Evolutionary conservation across 2,329 filamentous ascomycete species (phyloP).

Genomic region (Fusarium lateritium): DNA sequence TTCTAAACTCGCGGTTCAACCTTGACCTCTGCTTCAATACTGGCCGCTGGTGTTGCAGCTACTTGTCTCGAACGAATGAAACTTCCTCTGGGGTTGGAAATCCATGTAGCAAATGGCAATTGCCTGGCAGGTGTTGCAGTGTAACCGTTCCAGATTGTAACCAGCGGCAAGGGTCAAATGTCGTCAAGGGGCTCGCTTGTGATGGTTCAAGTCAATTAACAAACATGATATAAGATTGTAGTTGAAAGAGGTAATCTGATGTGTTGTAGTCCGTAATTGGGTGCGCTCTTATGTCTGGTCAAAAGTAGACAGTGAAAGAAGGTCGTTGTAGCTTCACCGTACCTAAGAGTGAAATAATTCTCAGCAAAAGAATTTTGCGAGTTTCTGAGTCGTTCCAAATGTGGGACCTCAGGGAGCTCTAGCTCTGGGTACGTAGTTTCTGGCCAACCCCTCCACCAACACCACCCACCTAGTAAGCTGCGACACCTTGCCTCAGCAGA

Average conservation of each 20-base stretch:
- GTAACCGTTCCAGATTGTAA: no score
- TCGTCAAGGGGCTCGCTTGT: background rate
- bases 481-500: conserved; percentile 27
- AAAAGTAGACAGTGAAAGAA: background rate
- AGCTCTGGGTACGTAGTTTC: conserved; percentile 25
- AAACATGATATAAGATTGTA: background rate
- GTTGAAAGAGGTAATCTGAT: background rate
- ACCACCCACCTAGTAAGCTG: conserved; percentile 22
- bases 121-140: no score
- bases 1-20: background rate
- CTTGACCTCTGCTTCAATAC: conserved; percentile 1
- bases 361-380: background rate
- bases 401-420: conserved; percentile 26
- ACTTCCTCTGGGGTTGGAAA: background rate
- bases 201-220: background rate
- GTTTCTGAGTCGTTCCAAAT: conserved; percentile 12
- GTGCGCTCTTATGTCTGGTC: background rate
- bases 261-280: background rate
- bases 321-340: background rate
- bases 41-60: background rate
- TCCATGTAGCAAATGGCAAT: background rate
- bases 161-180: background rate
- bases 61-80: background rate
- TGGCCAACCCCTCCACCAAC: conserved; percentile 41
- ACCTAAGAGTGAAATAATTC: background rate